Percentiles rank a stretch among this genome's conserved stretches.
Evolutionary conservation across 495 filamentous ascomycete species (phyloP).

Genomic region (Wilcoxina mikolae): DNA sequence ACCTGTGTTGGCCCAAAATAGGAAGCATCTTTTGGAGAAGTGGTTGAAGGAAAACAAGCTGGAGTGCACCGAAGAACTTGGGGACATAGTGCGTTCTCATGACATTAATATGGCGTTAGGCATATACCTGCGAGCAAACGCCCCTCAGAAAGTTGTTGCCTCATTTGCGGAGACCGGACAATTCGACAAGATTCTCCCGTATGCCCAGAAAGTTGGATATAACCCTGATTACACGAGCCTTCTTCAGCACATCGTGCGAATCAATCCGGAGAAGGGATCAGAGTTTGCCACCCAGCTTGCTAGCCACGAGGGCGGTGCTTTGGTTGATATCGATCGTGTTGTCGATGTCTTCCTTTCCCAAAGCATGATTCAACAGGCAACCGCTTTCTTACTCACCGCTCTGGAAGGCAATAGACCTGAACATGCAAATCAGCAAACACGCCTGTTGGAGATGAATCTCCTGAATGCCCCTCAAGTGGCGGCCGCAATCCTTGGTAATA

Average conservation of each 20-base stretch:
- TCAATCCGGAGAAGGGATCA: conserved; percentile 85
- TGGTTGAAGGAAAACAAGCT: conserved; percentile 94
- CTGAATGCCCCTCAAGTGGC: conserved; percentile 92
- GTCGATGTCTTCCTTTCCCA: conserved; percentile 96
- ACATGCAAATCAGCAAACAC: conserved; percentile 82
- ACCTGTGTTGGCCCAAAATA: conserved; percentile 79
- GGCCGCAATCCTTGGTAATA: conserved; percentile 90
- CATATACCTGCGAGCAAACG: conserved; percentile 78
- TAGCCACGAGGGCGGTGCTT: conserved; percentile 64
- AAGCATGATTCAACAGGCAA: conserved; percentile 93
- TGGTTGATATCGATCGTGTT: conserved; percentile 87
- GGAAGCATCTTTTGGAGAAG: conserved; percentile 93
- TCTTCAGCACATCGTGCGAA: conserved; percentile 78
- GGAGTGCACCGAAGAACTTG: conserved; percentile 85
- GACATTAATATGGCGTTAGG: conserved; percentile 69
- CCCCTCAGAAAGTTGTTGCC: conserved; percentile 82
- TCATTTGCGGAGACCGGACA: conserved; percentile 90
- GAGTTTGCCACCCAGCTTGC: conserved; percentile 85
- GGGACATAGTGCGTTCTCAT: conserved; percentile 80
- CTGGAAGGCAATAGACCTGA: conserved; percentile 88
- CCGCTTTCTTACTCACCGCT: conserved; percentile 88
- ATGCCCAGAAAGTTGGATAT: conserved; percentile 67
- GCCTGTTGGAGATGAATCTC: conserved; percentile 94
- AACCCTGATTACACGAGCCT: conserved; percentile 82
- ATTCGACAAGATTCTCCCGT: conserved; percentile 88